phyloP scores from a whole-genome alignment of 176 grass and related monocot genomes.

The Pontederia paniculata region DNA sequence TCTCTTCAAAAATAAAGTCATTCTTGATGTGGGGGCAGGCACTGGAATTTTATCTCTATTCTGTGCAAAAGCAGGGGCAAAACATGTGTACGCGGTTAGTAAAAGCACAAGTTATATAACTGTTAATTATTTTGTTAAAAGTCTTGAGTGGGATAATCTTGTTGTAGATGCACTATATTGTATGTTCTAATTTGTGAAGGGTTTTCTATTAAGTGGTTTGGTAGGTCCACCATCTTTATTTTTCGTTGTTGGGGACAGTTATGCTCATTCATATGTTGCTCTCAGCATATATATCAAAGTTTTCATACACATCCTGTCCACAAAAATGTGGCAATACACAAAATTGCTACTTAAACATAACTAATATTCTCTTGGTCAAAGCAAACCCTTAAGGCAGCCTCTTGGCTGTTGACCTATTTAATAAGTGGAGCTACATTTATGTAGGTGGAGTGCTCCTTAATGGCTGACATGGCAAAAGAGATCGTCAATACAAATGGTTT shows the following conservation, averaged over 20 bases:
- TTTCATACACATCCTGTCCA: too few relatives aligned
- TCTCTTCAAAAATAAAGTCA: conserved; percentile 90
- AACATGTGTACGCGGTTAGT: conserved; percentile 90
- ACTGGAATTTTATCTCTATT: conserved; percentile 95
- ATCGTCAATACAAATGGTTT: conserved; percentile 85
- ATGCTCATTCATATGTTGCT: too few relatives aligned
- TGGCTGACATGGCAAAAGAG: conserved; percentile 97
- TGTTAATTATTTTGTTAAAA: conserved; percentile 1
- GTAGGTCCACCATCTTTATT: too few relatives aligned
- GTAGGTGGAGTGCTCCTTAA: conserved; percentile 92
- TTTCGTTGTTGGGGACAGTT: too few relatives aligned
- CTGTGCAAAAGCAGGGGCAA: conserved; percentile 92
- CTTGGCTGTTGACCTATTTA: neutral
- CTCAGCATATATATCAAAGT: too few relatives aligned
- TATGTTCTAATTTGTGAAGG: too few relatives aligned
- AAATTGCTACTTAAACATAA: too few relatives aligned
- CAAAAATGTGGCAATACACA: too few relatives aligned
- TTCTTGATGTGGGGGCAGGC: conserved; percentile 94
- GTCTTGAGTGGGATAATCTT: neutral
- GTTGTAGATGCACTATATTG: too few relatives aligned
- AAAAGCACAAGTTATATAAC: neutral
- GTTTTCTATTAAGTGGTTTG: too few relatives aligned
- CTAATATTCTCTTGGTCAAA: too few relatives aligned
- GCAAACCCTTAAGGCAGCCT: too few relatives aligned
- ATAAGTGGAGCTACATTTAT: neutral